These are phyloP conservation scores for Trichoderma erinaceum DNA, from an alignment of 495 filamentous ascomycete species.

Conservation along the genomic window DNA sequence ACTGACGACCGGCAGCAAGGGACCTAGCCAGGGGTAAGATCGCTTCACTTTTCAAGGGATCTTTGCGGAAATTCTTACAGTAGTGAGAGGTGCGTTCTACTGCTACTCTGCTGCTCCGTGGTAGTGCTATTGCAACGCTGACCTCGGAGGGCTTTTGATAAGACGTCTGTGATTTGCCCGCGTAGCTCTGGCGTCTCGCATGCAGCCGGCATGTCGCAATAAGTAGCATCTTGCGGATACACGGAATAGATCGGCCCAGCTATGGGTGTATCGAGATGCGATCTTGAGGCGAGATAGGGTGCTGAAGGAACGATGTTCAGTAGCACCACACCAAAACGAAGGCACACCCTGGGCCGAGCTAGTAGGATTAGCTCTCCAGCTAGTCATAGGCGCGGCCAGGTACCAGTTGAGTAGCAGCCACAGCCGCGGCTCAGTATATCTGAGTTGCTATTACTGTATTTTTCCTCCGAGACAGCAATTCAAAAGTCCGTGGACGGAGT, in stretches of 20 bases:
- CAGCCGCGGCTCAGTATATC: too few species aligned
- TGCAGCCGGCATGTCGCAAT: neutral
- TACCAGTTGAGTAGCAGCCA: too few species aligned
- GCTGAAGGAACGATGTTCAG: neutral
- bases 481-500: too few species aligned
- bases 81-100: neutral
- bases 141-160: neutral
- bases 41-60: neutral
- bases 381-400: neutral
- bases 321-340: neutral
- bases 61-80: neutral
- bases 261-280: constrained; percentile 7
- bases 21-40: constrained; percentile 13
- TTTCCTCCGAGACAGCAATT: too few species aligned
- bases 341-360: neutral
- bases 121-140: neutral
- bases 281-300: neutral
- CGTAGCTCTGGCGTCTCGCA: neutral
- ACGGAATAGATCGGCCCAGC: constrained; percentile 5
- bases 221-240: neutral
- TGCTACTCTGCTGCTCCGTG: neutral
- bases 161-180: neutral
- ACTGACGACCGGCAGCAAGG: neutral
- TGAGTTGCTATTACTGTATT: too few species aligned
- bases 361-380: neutral